Evolutionary conservation across 2,329 filamentous ascomycete species (phyloP).

Genomic region (Monilinia fructigena): DNA sequence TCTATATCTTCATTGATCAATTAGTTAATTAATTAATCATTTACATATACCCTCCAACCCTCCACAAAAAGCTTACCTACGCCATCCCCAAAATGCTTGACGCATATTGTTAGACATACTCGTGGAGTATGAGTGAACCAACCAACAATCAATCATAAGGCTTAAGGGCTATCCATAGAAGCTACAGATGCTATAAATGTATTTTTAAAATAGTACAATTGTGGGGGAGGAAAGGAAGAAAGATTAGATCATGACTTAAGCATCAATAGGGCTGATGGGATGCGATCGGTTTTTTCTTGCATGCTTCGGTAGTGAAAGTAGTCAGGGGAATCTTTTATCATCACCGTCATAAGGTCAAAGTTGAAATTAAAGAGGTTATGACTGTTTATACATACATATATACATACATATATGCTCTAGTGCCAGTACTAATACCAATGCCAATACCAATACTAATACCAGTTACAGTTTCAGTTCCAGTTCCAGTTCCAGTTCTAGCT

Average conservation of each 20-base stretch:
- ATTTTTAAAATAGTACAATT: constrained; percentile 2
- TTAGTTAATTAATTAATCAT: no score
- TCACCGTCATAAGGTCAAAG: no score
- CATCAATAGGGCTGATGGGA: background rate
- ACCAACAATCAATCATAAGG: constrained; percentile 10
- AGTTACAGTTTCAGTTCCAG: background rate
- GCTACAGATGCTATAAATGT: no score
- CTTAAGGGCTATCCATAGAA: background rate
- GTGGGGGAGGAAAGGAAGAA: background rate
- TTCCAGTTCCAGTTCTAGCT: background rate
- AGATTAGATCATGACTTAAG: background rate
- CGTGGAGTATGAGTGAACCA: constrained; percentile 8
- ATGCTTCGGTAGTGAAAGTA: constrained; percentile 12
- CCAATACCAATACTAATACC: no score
- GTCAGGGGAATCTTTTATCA: constrained; percentile 14
- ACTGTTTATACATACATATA: background rate
- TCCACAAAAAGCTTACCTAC: no score
- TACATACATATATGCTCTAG: background rate
- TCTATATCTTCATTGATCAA: no score
- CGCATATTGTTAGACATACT: background rate
- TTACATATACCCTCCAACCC: no score
- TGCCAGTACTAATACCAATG: no score
- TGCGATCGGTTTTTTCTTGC: background rate
- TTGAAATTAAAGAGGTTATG: background rate
- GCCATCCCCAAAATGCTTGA: no score